Evolutionary conservation across 257 asterid genomes (phyloP).

Genomic region (Solanum chilense): DNA sequence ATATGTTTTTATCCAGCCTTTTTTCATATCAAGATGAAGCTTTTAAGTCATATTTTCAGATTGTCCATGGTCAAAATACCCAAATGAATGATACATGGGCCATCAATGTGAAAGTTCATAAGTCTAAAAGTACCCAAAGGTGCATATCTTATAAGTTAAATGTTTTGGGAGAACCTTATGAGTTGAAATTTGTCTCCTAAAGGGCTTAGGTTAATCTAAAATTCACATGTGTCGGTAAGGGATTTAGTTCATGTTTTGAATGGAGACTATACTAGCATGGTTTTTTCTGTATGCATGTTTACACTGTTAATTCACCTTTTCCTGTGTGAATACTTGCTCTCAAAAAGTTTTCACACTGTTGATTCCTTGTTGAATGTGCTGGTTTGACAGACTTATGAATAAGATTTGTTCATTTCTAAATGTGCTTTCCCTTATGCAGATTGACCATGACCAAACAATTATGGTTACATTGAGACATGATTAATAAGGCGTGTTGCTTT

Average conservation of each 20-base stretch:
- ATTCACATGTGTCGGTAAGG: not conserved
- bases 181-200: not conserved
- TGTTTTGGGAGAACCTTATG: not conserved
- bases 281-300: not conserved
- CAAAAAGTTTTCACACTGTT: not conserved
- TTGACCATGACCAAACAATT: conserved; percentile 93
- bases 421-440: conserved; percentile 32
- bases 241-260: not conserved
- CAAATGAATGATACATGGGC: not conserved
- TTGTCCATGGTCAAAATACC: not conserved
- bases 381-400: not conserved
- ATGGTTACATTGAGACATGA: conserved; percentile 78
- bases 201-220: not conserved
- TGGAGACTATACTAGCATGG: not conserved
- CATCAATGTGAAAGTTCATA: not conserved
- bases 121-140: not conserved
- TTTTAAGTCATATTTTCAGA: not conserved
- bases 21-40: not conserved
- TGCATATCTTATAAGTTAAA: not conserved
- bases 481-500: conserved; percentile 3
- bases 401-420: not conserved
- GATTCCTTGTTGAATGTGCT: not conserved
- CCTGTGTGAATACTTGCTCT: not conserved
- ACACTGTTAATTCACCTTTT: not conserved
- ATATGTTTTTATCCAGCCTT: not conserved